Base-by-base conservation (phyloP, 2,329 filamentous ascomycete species). In the Xylariaceae sp. region DNA sequence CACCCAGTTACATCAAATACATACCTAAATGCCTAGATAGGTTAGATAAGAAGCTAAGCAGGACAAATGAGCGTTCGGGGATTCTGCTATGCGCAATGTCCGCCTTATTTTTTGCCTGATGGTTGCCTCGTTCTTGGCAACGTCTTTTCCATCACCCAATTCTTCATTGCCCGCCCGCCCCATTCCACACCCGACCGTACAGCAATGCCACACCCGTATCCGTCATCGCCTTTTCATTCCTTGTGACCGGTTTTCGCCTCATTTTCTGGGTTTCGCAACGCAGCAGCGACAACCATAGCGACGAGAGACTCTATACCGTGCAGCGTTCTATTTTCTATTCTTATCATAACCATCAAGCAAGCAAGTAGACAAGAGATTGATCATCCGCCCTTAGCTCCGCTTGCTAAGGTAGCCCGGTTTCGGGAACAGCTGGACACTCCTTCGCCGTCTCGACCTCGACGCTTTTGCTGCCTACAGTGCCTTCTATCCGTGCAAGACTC, bases 41-140 rank as follows among this genome's bases (percentile, higher is more conserved):
- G n/a, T n/a, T n/a, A n/a, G n/a, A n/a, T n/a, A n/a, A n/a, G n/a
- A n/a, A n/a, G n/a, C n/a, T n/a, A n/a, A n/a, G n/a, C n/a, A n/a
- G n/a, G n/a, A n/a, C n/a, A n/a, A n/a, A n/a, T n/a, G n/a, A n/a
- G n/a, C n/a, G n/a, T n/a, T n/a, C n/a, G n/a, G n/a, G n/a, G n/a
- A n/a, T n/a, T n/a, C n/a, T n/a, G n/a, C n/a, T n/a, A n/a, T 23
- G 33, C n/a, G 40, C 30, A 33, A 46, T 23, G 53, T 51, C 41
- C 57, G 57, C 59, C 53, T 51, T 44, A 59, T 45, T 53, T 53
- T 54, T 54, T 55, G 59, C 57, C 59, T 61, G 49, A 50, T 44
- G 57, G 57, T 53, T 61, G 57, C 59, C 59, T 61, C 59, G 48
- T 50, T 61, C 54, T 61, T 58, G 58, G 55, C 55, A 32, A 27